A percentile compares a stretch with the other conserved stretches of the same genome.
These are phyloP conservation scores for Nakazawaea molendinolei DNA, from an alignment of 805 yeast genomes.

Conservation along the genomic window DNA sequence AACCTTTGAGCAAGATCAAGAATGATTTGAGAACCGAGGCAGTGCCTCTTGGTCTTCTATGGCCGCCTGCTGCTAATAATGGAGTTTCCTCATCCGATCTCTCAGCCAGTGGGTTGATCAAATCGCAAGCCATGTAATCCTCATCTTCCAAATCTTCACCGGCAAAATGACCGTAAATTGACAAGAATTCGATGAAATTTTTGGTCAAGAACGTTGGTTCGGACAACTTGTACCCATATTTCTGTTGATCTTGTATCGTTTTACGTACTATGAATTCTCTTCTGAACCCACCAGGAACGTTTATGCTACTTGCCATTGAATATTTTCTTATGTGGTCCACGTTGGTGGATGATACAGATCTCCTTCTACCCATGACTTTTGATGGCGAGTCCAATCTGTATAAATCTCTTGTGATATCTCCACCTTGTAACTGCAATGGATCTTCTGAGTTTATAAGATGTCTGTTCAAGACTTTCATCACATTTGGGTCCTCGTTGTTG, in stretches of 20 bases:
- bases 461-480: slow-evolving; percentile 27
- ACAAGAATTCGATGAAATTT: slow-evolving; percentile 70
- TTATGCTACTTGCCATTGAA: slow-evolving; percentile 59
- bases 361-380: slow-evolving; percentile 22
- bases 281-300: slow-evolving; percentile 81
- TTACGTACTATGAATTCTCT: slow-evolving; percentile 50
- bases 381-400: slow-evolving; percentile 21
- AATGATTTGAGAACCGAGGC: slow-evolving; percentile 72
- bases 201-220: slow-evolving; percentile 50
- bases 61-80: slow-evolving; percentile 15
- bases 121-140: slow-evolving; percentile 49
- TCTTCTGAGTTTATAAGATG: slow-evolving; percentile 28
- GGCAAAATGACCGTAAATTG: slow-evolving; percentile 80
- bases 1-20: slow-evolving; percentile 63
- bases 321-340: slow-evolving; percentile 39
- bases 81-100: slow-evolving; percentile 34
- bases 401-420: slow-evolving; percentile 45
- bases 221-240: slow-evolving; percentile 22
- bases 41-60: slow-evolving; percentile 41
- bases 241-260: slow-evolving; percentile 13
- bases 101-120: slow-evolving; percentile 18
- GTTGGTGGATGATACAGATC: slow-evolving; percentile 20
- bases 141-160: slow-evolving; percentile 75
- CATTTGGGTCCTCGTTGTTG: slow-evolving; percentile 25
- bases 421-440: slow-evolving; percentile 37